These are phyloP conservation scores for Fraxinus excelsior DNA, from an alignment of 257 asterid genomes.

Conservation along the genomic window DNA sequence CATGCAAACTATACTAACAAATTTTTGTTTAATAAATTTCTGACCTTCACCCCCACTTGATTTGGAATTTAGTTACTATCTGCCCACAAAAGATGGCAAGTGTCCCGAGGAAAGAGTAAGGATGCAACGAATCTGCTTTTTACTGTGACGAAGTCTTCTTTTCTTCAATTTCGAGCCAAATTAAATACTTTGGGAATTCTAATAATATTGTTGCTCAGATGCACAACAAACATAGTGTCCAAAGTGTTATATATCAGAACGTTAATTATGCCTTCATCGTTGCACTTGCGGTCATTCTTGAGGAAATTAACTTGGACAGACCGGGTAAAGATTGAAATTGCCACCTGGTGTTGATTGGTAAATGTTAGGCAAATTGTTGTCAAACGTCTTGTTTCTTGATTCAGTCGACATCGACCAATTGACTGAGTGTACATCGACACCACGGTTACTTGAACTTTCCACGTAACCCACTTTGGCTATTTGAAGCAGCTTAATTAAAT, in stretches of 20 bases:
- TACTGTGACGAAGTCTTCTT: constrained; percentile 53
- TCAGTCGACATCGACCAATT: too few relatives aligned
- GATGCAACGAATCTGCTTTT: constrained; percentile 46
- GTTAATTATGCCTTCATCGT: constrained; percentile 85
- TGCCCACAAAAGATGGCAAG: constrained; percentile 76
- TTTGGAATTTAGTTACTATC: constrained; percentile 43
- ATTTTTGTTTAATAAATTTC: not conserved
- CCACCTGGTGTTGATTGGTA: not conserved
- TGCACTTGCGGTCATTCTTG: constrained; percentile 69
- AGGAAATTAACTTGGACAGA: constrained; percentile 66
- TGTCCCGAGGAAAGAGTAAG: constrained; percentile 57
- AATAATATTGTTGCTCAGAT: constrained; percentile 70
- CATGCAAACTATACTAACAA: too few relatives aligned
- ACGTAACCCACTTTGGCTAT: too few relatives aligned
- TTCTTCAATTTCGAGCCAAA: constrained; percentile 46
- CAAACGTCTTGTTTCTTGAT: too few relatives aligned
- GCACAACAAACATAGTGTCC: constrained; percentile 63
- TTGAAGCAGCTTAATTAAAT: too few relatives aligned
- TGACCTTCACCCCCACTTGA: not conserved
- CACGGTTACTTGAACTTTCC: too few relatives aligned
- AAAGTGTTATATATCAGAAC: constrained; percentile 62
- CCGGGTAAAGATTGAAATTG: constrained; percentile 28
- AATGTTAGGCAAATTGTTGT: too few relatives aligned
- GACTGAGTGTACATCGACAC: too few relatives aligned
- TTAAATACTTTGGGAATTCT: constrained; percentile 54